Evolutionary conservation across 176 grass and related monocot species (phyloP), one percentile per base, ranked within the genome.

Genomic region (Aegilops sharonensis): DNA sequence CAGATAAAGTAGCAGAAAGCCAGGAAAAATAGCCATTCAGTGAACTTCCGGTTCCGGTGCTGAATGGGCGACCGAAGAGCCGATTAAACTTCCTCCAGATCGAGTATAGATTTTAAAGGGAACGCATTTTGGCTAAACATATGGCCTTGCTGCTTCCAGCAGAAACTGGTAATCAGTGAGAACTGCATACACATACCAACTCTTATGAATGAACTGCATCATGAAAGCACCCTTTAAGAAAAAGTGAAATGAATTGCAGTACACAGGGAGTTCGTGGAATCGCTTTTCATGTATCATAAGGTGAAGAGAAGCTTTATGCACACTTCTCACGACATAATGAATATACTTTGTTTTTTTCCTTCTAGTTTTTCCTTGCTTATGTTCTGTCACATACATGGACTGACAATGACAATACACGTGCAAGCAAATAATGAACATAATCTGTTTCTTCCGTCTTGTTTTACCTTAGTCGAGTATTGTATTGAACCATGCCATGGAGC

Each of bases 191-290:
- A 71, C n/a, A 5, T 23, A 36, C 43, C 11, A 47, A 21, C 42
- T 81, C 10, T 23, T 77, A 52, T 5, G 13, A 52, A 31, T 85
- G 72, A 39, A 56, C 14, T 78, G 43, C 62, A 67, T 36, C n/a
- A 54, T 0, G 34, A 78, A 85, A 35, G n/a, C 27, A 27, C 27
- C 27, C 27, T 27, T 27, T 27, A 27, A 27, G 1, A 27, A 27
- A 27, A 27, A 27, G 27, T 27, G 27, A 27, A 27, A 27, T 27
- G 27, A 27, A 27, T 27, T 27, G 27, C 27, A 27, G 27, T 27
- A 27, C 27, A 47, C 11, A 94, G 96, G 91, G 91, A 95, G 83
- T 94, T 88, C 66, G 59, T 95, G 61, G 90, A 98, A 87, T 90
- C 86, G 68, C 91, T 92, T 65, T 95, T 85, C 18, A 24, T 85